Percentiles rank a stretch among this genome's conserved stretches.
phyloP scores from a whole-genome alignment of 768 basidiomycete genomes.

The Infundibulicybe gibba region DNA sequence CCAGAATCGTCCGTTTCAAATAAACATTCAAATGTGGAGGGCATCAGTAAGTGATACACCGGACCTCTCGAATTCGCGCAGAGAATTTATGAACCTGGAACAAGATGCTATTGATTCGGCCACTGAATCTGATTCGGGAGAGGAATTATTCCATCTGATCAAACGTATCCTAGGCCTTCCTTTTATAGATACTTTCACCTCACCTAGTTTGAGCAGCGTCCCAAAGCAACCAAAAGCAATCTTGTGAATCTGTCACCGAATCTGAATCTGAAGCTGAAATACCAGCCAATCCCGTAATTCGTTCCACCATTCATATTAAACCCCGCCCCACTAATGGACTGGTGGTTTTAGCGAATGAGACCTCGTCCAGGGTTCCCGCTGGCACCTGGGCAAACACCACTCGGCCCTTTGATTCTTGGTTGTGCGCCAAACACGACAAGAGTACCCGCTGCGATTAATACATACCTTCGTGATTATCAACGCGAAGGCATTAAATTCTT shows the following conservation, averaged over 20 bases:
- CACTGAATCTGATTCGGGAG: constrained; percentile 8
- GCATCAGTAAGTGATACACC: background rate
- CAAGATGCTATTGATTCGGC: background rate
- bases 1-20: background rate
- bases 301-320: background rate
- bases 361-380: constrained; percentile 57
- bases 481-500: constrained; percentile 84
- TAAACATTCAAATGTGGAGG: constrained; percentile 6
- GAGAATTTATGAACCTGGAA: background rate
- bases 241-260: constrained; percentile 37
- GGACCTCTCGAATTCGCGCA: background rate
- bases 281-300: constrained; percentile 17
- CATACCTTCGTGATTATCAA: constrained; percentile 88
- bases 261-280: constrained; percentile 36
- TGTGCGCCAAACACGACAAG: constrained; percentile 31
- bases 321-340: background rate
- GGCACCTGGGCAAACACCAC: constrained; percentile 32
- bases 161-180: too few species aligned
- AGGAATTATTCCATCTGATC: background rate
- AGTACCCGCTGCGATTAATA: constrained; percentile 73
- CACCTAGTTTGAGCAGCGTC: too few species aligned
- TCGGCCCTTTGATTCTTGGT: constrained; percentile 52
- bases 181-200: too few species aligned
- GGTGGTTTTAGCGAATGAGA: constrained; percentile 14
- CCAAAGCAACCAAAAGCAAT: too few species aligned